Conservation (phyloP, 2,329 filamentous ascomycete genomes). For the Neofusicoccum parvum region DNA sequence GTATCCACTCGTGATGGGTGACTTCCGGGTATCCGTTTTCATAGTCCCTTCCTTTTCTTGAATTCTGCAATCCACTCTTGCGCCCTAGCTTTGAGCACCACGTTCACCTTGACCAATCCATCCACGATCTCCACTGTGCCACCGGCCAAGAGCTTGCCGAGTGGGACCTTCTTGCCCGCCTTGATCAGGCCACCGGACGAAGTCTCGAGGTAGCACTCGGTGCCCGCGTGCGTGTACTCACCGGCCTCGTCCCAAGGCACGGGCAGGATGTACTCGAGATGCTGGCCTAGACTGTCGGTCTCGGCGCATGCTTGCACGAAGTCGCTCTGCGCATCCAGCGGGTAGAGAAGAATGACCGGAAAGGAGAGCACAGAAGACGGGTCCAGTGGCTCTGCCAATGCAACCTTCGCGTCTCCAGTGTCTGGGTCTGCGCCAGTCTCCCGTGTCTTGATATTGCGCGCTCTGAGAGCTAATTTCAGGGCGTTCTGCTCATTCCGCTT, state of each 20-base stretch:
- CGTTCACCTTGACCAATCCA: slow-evolving; percentile 77
- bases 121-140: slow-evolving; percentile 88
- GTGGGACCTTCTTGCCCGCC: slow-evolving; percentile 78
- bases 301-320: slow-evolving; percentile 89
- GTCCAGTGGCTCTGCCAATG: slow-evolving; percentile 72
- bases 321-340: slow-evolving; percentile 77
- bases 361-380: slow-evolving; percentile 72
- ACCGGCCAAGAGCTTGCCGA: slow-evolving; percentile 73
- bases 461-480: slow-evolving; percentile 56
- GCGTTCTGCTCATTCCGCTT: slow-evolving; percentile 61
- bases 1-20: neutral
- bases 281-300: slow-evolving; percentile 71
- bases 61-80: slow-evolving; percentile 80
- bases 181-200: slow-evolving; percentile 78
- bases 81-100: slow-evolving; percentile 73
- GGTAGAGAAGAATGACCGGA: slow-evolving; percentile 83
- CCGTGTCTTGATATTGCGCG: slow-evolving; percentile 70
- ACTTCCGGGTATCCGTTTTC: neutral
- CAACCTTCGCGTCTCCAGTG: slow-evolving; percentile 78
- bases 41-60: slow-evolving; percentile 67
- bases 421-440: slow-evolving; percentile 74
- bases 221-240: slow-evolving; percentile 59
- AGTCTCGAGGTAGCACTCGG: slow-evolving; percentile 92
- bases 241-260: slow-evolving; percentile 77
- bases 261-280: slow-evolving; percentile 83